These are phyloP conservation scores for Claviceps sp. DNA, from an alignment of 2,329 filamentous ascomycete species.

Conservation along the genomic window DNA sequence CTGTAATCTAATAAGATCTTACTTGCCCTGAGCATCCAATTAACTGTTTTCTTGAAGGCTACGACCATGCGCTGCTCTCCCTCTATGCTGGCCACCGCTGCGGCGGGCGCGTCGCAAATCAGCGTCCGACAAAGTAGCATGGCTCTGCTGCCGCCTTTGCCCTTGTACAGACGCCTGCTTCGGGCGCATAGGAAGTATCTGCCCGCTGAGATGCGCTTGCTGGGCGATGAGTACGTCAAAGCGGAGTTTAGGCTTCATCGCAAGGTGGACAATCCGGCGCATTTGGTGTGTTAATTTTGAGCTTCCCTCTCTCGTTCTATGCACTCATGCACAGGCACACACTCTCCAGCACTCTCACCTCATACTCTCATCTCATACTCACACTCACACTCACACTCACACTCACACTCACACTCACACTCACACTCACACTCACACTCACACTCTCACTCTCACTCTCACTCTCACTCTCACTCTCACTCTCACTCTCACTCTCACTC, in stretches of 20 bases:
- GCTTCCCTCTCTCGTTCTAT: no score
- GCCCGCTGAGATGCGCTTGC: constrained; percentile 56
- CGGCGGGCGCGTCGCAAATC: constrained; percentile 11
- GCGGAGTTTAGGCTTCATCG: constrained; percentile 79
- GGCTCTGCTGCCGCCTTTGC: constrained; percentile 75
- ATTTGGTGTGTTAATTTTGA: constrained; percentile 49
- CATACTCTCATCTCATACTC: no score
- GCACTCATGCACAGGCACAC: no score
- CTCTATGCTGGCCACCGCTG: constrained; percentile 16
- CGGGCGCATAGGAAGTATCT: constrained; percentile 75
- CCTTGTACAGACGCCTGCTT: constrained; percentile 76
- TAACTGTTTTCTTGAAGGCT: no score
- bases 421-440: no score
- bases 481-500: not conserved
- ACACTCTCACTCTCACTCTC: no score
- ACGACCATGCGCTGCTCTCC: constrained; percentile 11
- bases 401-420: no score
- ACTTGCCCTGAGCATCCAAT: not conserved
- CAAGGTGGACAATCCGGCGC: constrained; percentile 76
- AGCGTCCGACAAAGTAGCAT: constrained; percentile 29
- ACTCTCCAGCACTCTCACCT: no score
- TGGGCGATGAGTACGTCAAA: constrained; percentile 91
- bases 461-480: not conserved
- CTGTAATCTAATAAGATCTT: not conserved
- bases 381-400: no score